A percentile compares a stretch with the other conserved stretches of the same genome.
Conservation (phyloP, 2,329 filamentous ascomycete genomes). For the Diaporthe amygdali region DNA sequence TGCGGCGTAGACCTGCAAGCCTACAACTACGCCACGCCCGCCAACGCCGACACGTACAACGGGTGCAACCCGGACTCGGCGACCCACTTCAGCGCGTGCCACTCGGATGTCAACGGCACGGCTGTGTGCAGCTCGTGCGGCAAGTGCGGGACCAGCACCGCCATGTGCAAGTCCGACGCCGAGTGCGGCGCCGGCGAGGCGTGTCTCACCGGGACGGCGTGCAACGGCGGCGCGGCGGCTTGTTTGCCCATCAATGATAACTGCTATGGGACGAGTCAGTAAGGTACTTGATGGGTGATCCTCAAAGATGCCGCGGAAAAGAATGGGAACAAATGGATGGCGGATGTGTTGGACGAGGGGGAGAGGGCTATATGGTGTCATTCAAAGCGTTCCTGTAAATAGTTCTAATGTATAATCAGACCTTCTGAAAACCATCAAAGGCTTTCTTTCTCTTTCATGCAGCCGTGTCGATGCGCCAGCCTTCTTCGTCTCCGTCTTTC, state of each 20-base stretch:
- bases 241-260: constrained; percentile 17
- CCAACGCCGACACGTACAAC: constrained; percentile 6
- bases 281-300: background rate
- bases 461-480: background rate
- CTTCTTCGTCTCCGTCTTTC: background rate
- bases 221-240: background rate
- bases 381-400: background rate
- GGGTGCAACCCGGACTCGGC: constrained; percentile 13
- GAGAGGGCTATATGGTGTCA: background rate
- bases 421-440: background rate
- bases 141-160: constrained; percentile 9
- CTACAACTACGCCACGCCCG: background rate
- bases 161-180: constrained; percentile 6
- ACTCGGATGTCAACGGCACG: background rate
- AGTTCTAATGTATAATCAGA: background rate
- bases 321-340: background rate
- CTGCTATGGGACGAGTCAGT: background rate
- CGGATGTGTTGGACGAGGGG: background rate
- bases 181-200: constrained; percentile 3
- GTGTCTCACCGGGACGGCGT: background rate
- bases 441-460: background rate
- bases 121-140: constrained; percentile 14
- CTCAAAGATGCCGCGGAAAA: no score
- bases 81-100: constrained; percentile 14
- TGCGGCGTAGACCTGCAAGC: constrained; percentile 9